Evolutionary conservation across 2,329 filamentous ascomycete genomes (phyloP).

Genomic region (Elsinoe australis): DNA sequence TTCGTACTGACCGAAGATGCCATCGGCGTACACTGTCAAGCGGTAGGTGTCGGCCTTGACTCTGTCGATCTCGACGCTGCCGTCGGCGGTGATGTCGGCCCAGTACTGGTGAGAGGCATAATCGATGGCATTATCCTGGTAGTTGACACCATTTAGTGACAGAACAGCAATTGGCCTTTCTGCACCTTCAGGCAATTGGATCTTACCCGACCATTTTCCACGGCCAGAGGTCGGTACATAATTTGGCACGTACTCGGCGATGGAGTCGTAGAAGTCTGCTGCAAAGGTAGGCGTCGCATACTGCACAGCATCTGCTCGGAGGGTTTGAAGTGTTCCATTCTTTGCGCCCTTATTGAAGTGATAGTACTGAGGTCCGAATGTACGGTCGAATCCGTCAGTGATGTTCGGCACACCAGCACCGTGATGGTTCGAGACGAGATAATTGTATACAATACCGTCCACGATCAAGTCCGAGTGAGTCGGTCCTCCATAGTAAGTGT

Average conservation of each 20-base stretch:
- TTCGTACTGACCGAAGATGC: slow-evolving; percentile 53
- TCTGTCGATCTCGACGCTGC: slow-evolving; percentile 45
- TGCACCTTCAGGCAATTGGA: slow-evolving; percentile 47
- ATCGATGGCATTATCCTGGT: slow-evolving; percentile 53
- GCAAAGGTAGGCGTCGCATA: slow-evolving; percentile 50
- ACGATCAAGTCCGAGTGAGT: slow-evolving; percentile 56
- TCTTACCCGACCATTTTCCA: slow-evolving; percentile 44
- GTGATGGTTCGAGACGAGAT: slow-evolving; percentile 56
- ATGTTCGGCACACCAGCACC: slow-evolving; percentile 58
- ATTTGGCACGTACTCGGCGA: slow-evolving; percentile 52
- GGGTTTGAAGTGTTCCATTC: slow-evolving; percentile 39
- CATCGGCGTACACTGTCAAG: slow-evolving; percentile 55
- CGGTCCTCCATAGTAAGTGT: slow-evolving; percentile 56
- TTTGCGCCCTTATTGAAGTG: slow-evolving; percentile 53
- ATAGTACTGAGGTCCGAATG: slow-evolving; percentile 57
- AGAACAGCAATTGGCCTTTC: slow-evolving; percentile 50
- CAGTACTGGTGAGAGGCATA: slow-evolving; percentile 56
- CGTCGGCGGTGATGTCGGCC: slow-evolving; percentile 44
- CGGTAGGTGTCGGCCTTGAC: slow-evolving; percentile 54
- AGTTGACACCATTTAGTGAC: slow-evolving; percentile 45
- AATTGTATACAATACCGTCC: slow-evolving; percentile 60
- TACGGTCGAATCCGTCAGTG: slow-evolving; percentile 56
- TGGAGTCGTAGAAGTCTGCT: slow-evolving; percentile 54
- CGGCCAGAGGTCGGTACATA: slow-evolving; percentile 49
- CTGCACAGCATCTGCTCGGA: slow-evolving; percentile 48